Evolutionary conservation across 306 rosid genomes (phyloP).

Genomic region (Luffa acutangula): DNA sequence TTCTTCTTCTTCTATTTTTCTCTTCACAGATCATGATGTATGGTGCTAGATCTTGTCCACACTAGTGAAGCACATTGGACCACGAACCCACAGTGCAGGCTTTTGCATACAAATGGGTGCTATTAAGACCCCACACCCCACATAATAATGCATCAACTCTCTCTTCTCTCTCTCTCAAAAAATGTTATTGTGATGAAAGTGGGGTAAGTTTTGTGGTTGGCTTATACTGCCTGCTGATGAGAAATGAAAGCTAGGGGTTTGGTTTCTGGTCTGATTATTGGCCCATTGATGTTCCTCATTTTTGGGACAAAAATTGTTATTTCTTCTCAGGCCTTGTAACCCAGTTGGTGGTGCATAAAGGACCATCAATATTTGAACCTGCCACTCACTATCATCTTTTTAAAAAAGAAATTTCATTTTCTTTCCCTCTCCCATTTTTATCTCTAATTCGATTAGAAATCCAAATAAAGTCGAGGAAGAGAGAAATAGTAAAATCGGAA

Average conservation of each 20-base stretch:
- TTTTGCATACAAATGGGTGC: slow-evolving; percentile 1
- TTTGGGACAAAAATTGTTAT: slow-evolving; percentile 1
- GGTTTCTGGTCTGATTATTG: slow-evolving; percentile 8
- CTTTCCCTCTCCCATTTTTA: neutral
- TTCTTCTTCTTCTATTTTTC: neutral
- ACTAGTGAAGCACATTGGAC: slow-evolving; percentile 4
- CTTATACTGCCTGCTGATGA: slow-evolving; percentile 3
- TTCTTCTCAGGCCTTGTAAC: slow-evolving; percentile 12
- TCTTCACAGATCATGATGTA: neutral
- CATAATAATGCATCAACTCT: neutral
- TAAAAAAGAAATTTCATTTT: neutral
- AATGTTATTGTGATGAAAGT: neutral
- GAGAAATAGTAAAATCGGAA: too few relatives aligned
- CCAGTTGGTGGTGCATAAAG: slow-evolving; percentile 14
- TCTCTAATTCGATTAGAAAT: neutral
- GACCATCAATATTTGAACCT: slow-evolving; percentile 9
- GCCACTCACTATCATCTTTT: neutral
- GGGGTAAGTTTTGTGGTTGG: slow-evolving; percentile 8
- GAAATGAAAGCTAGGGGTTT: slow-evolving; percentile 4
- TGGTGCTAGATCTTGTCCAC: slow-evolving; percentile 13
- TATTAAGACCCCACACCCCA: slow-evolving; percentile 5
- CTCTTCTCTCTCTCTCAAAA: neutral
- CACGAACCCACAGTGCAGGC: neutral
- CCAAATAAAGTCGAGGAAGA: too few relatives aligned
- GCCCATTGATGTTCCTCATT: slow-evolving; percentile 13